Evolutionary conservation across 2,329 filamentous ascomycete genomes (phyloP).

Genomic region (Fusarium nurragi): DNA sequence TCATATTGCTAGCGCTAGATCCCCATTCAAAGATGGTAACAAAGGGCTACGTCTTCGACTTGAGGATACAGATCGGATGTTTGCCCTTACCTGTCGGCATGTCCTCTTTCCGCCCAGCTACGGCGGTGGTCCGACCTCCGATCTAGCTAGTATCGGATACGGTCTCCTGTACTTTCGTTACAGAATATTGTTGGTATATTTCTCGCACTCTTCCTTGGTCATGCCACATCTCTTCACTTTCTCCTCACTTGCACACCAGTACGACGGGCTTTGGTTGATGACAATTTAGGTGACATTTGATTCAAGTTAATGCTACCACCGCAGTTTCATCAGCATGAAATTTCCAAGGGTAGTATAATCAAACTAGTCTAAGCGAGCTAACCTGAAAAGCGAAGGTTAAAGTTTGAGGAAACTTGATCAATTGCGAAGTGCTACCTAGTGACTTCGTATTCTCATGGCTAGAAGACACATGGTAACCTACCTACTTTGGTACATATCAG

Average conservation of each 20-base stretch:
- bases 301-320: background rate
- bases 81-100: no score
- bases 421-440: no score
- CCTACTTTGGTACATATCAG: no score
- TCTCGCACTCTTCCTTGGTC: slow-evolving; percentile 1
- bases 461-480: no score
- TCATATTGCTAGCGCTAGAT: no score
- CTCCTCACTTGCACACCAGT: slow-evolving; percentile 4
- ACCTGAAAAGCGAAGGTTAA: background rate
- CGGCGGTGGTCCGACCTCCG: no score
- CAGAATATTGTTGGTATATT: background rate
- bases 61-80: no score
- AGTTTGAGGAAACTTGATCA: background rate
- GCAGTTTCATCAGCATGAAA: background rate
- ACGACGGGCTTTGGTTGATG: background rate
- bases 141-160: no score
- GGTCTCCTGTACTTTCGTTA: background rate
- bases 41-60: no score
- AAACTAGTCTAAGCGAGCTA: background rate
- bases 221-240: slow-evolving; percentile 5
- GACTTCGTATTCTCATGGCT: background rate
- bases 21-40: no score
- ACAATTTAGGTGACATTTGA: background rate
- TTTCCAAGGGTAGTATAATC: background rate
- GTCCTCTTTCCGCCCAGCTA: no score